Evolutionary conservation across 1,284 basidiomycete species (phyloP), one percentile per base, ranked within the genome.

Genomic region (Sanghuangporus baumii): DNA sequence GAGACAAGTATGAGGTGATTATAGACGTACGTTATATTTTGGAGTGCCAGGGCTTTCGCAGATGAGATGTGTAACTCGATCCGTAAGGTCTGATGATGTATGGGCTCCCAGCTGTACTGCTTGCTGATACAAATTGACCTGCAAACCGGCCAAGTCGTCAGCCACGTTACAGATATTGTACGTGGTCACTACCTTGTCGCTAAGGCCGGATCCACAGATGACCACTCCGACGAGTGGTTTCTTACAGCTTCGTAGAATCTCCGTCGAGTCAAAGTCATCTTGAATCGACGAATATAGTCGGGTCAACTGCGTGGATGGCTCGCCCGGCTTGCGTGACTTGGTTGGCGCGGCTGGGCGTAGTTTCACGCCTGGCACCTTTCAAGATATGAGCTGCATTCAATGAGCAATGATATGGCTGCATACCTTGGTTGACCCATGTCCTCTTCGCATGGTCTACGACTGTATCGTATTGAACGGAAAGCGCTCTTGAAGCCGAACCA

Each of bases 41-140:
- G 86, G 80, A 26, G 89, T 86, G 6, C 88, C 89, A 65, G 88
- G 85, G 16, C 75, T 75, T 34, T 75, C 77, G 0, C 91, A 89
- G 52, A 94, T 77, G 41, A 94, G 80, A 74, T 94, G 91, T 0
- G 92, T 94, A 34, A 91, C 88, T 57, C 80, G 81, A 71, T 91
- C 89, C 0, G 90, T 93, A 60, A 94, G 85, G 61, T 89, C 86
- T 20, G 74, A 80, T 8, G 82, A 78, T 50, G 82, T 79, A 31
- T 77, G 75, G 14, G 90, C 92, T 14, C 92, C 93, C 7, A 94
- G 84, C 69, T 91, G 86, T 34, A 84, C 72, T 1, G 89, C 92
- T 69, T 87, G 81, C 64, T 86, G 87, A 69, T 90, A 89, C 37
- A 94, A 65, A 2, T 81, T 79, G 1, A 81, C 79, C 89, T 90